phyloP scores from a whole-genome alignment of 2,329 filamentous ascomycete species.

The Phialocephala subalpina region DNA sequence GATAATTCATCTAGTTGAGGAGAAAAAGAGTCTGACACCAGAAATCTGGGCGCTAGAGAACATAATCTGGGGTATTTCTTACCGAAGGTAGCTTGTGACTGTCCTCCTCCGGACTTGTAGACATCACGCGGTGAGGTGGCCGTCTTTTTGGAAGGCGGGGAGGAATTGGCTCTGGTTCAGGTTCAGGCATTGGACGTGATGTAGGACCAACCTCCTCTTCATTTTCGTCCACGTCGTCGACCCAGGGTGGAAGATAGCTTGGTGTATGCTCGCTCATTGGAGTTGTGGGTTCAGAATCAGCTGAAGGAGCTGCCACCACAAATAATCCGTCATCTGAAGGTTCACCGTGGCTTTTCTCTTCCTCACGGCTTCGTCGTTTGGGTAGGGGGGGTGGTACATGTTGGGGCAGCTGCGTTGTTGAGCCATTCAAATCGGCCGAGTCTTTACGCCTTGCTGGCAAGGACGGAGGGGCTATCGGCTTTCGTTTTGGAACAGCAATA shows the following conservation, averaged over 20 bases:
- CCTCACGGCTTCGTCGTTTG: slow-evolving; percentile 39
- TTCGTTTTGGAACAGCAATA: slow-evolving; percentile 69
- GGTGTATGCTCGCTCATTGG: slow-evolving; percentile 51
- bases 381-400: slow-evolving; percentile 57
- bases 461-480: slow-evolving; percentile 60
- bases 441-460: slow-evolving; percentile 42
- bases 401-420: slow-evolving; percentile 40
- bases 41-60: neutral
- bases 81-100: slow-evolving; percentile 38
- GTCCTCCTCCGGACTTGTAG: slow-evolving; percentile 44
- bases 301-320: slow-evolving; percentile 70
- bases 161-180: slow-evolving; percentile 22
- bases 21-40: neutral
- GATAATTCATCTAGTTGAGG: neutral
- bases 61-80: neutral
- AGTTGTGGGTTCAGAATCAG: slow-evolving; percentile 66
- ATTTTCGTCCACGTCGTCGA: slow-evolving; percentile 45
- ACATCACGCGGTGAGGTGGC: slow-evolving; percentile 34
- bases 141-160: slow-evolving; percentile 39
- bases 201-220: slow-evolving; percentile 17
- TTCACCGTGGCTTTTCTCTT: slow-evolving; percentile 46
- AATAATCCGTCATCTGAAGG: slow-evolving; percentile 61
- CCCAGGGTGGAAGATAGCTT: slow-evolving; percentile 45
- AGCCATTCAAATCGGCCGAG: slow-evolving; percentile 40
- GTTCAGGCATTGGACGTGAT: slow-evolving; percentile 5